Base-by-base conservation (phyloP, 164 flowering plant genomes). In the Euptelea pleiosperma region DNA sequence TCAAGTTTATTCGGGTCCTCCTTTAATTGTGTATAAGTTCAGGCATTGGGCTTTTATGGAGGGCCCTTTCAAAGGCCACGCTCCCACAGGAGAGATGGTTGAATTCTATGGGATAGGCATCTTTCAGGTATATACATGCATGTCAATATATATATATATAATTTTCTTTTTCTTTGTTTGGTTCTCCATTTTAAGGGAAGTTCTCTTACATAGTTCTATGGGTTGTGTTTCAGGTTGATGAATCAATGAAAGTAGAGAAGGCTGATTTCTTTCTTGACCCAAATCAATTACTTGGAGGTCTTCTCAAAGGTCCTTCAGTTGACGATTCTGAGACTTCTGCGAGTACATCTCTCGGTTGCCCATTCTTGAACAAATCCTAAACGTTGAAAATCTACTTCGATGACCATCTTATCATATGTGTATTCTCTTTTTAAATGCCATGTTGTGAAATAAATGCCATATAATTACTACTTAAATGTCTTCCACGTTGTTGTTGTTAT, bases 1-100 rank as follows among this genome's bases (percentile, higher is more conserved):
- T 15, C 71, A 76, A 1, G 91, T 82, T 31, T 85, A 76, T 53
- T 74, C 86, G 0, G 88, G 86, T 3, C 85, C 86, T 0, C 91
- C 91, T 0, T 52, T 53, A 66, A 78, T 85, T 19, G 76, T 60
- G 0, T 86, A 77, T 74, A 80, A 83, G 68, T 86, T 83, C 73
- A 70, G 93, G 73, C 93, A 86, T 58, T 86, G 93, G 93, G 87
- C 76, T 21, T 80, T 41, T 69, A 75, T 82, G 82, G 93, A 86
- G 39, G 93, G 87, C 18, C 84, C 93, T 59, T 86, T 80, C 69
- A 75, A 82, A 67, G 87, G 81, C 6, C 81, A 81, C 48, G 62
- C 77, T 4, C 86, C 92, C 0, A 81, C 85, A 4, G 87, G 89
- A 1, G 80, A 85, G 48, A 41, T 60, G 68, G 74, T 82, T 3